phyloP scores from a whole-genome alignment of 2,329 filamentous ascomycete species.

The Fusarium gaditjirri region DNA sequence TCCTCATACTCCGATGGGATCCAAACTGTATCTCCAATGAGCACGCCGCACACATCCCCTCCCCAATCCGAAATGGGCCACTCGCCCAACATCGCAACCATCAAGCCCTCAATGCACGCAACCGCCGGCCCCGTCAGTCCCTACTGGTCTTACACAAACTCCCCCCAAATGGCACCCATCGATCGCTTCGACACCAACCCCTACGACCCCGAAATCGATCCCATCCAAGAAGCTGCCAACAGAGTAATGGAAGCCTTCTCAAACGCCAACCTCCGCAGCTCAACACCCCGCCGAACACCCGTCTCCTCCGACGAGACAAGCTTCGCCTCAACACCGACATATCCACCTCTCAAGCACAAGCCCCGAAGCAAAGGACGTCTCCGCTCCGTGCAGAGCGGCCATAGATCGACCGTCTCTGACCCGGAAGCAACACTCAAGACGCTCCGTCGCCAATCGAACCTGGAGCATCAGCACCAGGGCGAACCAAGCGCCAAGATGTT shows the following conservation, averaged over 20 bases:
- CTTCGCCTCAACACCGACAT: slow-evolving; percentile 49
- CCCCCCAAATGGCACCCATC: slow-evolving; percentile 28
- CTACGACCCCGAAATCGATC: slow-evolving; percentile 39
- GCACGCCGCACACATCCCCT: slow-evolving; percentile 55
- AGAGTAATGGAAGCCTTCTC: slow-evolving; percentile 49
- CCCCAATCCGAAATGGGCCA: slow-evolving; percentile 54
- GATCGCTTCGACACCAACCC: slow-evolving; percentile 33
- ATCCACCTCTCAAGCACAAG: slow-evolving; percentile 51
- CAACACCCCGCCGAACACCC: slow-evolving; percentile 31
- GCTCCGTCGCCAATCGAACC: slow-evolving; percentile 22
- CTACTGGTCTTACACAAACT: slow-evolving; percentile 38
- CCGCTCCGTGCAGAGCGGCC: slow-evolving; percentile 25
- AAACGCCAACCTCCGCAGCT: slow-evolving; percentile 37
- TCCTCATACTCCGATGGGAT: slow-evolving; percentile 54
- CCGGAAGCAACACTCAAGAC: slow-evolving; percentile 24
- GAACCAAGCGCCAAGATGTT: slow-evolving; percentile 70
- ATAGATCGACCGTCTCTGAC: slow-evolving; percentile 30
- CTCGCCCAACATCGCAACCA: slow-evolving; percentile 25
- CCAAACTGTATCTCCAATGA: slow-evolving; percentile 49
- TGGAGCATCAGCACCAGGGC: slow-evolving; percentile 27
- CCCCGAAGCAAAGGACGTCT: slow-evolving; percentile 40
- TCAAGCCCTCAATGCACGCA: slow-evolving; percentile 15
- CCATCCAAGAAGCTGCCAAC: slow-evolving; percentile 47
- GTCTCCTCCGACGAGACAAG: slow-evolving; percentile 25
- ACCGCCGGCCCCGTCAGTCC: slow-evolving; percentile 28